phyloP scores from a whole-genome alignment of 306 rosid genomes.

The Cucurbita pepo region DNA sequence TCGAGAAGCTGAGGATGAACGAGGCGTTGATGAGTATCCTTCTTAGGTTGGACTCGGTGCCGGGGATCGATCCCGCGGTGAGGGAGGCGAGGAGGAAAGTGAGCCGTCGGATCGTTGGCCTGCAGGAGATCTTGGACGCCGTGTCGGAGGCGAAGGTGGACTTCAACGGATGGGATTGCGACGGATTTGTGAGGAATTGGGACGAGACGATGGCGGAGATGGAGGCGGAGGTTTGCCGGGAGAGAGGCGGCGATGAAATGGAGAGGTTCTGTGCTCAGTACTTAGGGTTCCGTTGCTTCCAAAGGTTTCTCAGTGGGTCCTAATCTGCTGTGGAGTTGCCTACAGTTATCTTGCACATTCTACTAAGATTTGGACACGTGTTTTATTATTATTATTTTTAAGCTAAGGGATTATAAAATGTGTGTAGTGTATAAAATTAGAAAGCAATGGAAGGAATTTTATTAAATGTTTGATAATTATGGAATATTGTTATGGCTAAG shows the following conservation, averaged over 20 bases:
- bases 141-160: slow-evolving; percentile 32
- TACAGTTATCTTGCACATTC: not conserved
- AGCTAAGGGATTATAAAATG: too few relatives aligned
- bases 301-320: slow-evolving; percentile 62
- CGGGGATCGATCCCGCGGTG: slow-evolving; percentile 63
- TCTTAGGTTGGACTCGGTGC: slow-evolving; percentile 69
- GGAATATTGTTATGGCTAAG: not conserved
- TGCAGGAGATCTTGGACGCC: slow-evolving; percentile 79
- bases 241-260: slow-evolving; percentile 70
- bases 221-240: slow-evolving; percentile 71
- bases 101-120: slow-evolving; percentile 71
- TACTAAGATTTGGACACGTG: not conserved
- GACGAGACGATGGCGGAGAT: slow-evolving; percentile 53
- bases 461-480: too few relatives aligned
- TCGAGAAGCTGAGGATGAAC: slow-evolving; percentile 59
- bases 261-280: slow-evolving; percentile 47
- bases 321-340: slow-evolving; percentile 2
- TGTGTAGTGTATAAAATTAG: not conserved
- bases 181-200: slow-evolving; percentile 30
- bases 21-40: slow-evolving; percentile 65
- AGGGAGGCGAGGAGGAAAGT: slow-evolving; percentile 74
- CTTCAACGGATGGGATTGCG: slow-evolving; percentile 14
- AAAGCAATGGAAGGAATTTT: not conserved
- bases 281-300: slow-evolving; percentile 75
- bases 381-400: too few relatives aligned